Percentiles rank a stretch among this genome's conserved stretches.
Evolutionary conservation across 345 rosid genomes (phyloP).

Genomic region (Hevea brasiliensis): DNA sequence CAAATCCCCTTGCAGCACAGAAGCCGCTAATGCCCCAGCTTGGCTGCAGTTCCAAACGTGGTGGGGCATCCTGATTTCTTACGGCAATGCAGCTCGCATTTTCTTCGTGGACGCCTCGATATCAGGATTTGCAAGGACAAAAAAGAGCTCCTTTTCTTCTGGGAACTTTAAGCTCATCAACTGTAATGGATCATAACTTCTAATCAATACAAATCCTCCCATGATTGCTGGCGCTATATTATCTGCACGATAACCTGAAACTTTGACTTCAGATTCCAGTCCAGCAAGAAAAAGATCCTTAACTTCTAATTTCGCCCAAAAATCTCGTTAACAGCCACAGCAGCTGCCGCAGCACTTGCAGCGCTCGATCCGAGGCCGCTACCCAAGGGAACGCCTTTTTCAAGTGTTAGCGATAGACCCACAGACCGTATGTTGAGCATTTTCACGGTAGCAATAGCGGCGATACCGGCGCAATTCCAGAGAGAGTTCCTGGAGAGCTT

Average conservation of each 20-base stretch:
- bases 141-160: constrained; percentile 48
- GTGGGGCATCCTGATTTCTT: constrained; percentile 66
- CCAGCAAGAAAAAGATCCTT: constrained; percentile 72
- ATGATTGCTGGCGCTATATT: constrained; percentile 85
- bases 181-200: constrained; percentile 73
- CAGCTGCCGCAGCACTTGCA: constrained; percentile 92
- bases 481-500: constrained; percentile 75
- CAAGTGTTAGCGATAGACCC: constrained; percentile 72
- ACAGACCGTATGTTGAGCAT: constrained; percentile 65
- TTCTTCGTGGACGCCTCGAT: constrained; percentile 92
- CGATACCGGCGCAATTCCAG: constrained; percentile 88
- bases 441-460: constrained; percentile 80
- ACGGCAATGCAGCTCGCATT: constrained; percentile 80
- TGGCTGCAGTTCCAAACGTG: constrained; percentile 94
- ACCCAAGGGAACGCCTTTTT: constrained; percentile 72
- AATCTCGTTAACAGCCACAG: constrained; percentile 80
- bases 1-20: constrained; percentile 63
- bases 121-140: constrained; percentile 72
- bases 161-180: constrained; percentile 60
- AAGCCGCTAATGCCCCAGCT: constrained; percentile 75
- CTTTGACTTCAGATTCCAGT: constrained; percentile 82
- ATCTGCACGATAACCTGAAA: constrained; percentile 92
- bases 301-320: constrained; percentile 52
- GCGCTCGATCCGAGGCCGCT: constrained; percentile 87
- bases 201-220: constrained; percentile 80